Evolutionary conservation across 2,329 filamentous ascomycete species (phyloP).

Genomic region (Cryoendolithus antarcticus): DNA sequence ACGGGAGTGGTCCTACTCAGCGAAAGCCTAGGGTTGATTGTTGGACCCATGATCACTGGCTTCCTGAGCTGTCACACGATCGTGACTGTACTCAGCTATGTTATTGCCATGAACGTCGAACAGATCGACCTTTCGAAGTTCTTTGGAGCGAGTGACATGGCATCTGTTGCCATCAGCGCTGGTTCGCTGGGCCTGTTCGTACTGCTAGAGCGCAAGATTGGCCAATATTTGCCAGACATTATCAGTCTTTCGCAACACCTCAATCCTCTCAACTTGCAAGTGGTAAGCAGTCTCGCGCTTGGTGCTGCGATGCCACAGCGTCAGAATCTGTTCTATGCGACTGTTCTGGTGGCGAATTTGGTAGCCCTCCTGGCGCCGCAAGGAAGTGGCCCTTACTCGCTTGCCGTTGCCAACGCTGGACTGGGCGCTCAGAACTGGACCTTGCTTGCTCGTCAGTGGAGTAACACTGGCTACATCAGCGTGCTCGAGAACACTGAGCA

Average conservation of each 20-base stretch:
- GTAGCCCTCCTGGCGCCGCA: slow-evolving; percentile 51
- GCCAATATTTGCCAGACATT: slow-evolving; percentile 1
- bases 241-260: slow-evolving; percentile 25
- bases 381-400: slow-evolving; percentile 48
- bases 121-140: slow-evolving; percentile 35
- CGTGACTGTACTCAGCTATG: slow-evolving; percentile 28
- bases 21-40: slow-evolving; percentile 49
- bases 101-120: slow-evolving; percentile 20
- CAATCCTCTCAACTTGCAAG: slow-evolving; percentile 60
- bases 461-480: slow-evolving; percentile 81
- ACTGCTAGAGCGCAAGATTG: slow-evolving; percentile 6
- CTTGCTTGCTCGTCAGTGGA: slow-evolving; percentile 71
- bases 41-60: slow-evolving; percentile 68
- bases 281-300: slow-evolving; percentile 54
- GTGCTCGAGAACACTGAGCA: slow-evolving; percentile 64
- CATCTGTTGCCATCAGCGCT: slow-evolving; percentile 36
- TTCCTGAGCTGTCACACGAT: slow-evolving; percentile 52
- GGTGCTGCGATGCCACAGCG: slow-evolving; percentile 60
- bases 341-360: slow-evolving; percentile 1
- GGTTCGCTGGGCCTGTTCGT: slow-evolving; percentile 5
- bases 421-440: slow-evolving; percentile 56
- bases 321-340: slow-evolving; percentile 46
- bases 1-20: slow-evolving; percentile 59
- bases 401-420: slow-evolving; percentile 51
- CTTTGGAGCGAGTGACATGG: slow-evolving; percentile 1